A percentile compares a stretch with the other conserved stretches of the same genome.
Evolutionary conservation across 2,329 filamentous ascomycete species (phyloP).

Genomic region (Trichothecium roseum): DNA sequence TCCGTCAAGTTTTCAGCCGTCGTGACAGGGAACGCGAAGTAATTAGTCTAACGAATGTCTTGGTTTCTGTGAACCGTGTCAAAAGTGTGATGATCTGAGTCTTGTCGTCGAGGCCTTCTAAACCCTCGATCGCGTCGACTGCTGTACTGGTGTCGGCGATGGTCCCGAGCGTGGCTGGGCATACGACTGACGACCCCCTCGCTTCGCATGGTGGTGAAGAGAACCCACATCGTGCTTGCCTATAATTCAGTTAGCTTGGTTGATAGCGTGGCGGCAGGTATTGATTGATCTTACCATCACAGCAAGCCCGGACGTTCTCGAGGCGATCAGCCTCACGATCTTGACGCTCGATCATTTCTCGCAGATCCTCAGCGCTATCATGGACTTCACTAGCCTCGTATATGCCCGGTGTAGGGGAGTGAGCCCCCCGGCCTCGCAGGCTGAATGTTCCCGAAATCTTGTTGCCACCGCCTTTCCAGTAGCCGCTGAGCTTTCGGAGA

Average conservation of each 20-base stretch:
- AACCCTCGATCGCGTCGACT: too few species aligned
- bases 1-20: too few species aligned
- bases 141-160: too few species aligned
- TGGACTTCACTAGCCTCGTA: conserved; percentile 54
- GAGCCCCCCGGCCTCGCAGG: conserved; percentile 38
- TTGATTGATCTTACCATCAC: conserved; percentile 66
- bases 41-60: too few species aligned
- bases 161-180: too few species aligned
- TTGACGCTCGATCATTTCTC: conserved; percentile 68
- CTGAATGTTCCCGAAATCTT: conserved; percentile 39
- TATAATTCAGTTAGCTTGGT: conserved; percentile 21
- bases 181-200: conserved; percentile 13
- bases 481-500: conserved; percentile 48
- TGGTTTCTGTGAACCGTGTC: too few species aligned
- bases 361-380: conserved; percentile 75
- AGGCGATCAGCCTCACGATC: conserved; percentile 68
- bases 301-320: conserved; percentile 94
- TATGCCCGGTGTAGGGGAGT: conserved; percentile 24
- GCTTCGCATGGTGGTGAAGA: conserved; percentile 37
- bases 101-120: too few species aligned
- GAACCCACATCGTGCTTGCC: conserved; percentile 67
- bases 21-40: too few species aligned
- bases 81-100: too few species aligned
- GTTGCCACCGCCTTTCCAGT: conserved; percentile 40
- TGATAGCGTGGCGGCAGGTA: background rate